Percentiles rank a stretch among this genome's conserved stretches.
Conservation (phyloP, 2,329 filamentous ascomycete species). For the Fusarium tuaranense region DNA sequence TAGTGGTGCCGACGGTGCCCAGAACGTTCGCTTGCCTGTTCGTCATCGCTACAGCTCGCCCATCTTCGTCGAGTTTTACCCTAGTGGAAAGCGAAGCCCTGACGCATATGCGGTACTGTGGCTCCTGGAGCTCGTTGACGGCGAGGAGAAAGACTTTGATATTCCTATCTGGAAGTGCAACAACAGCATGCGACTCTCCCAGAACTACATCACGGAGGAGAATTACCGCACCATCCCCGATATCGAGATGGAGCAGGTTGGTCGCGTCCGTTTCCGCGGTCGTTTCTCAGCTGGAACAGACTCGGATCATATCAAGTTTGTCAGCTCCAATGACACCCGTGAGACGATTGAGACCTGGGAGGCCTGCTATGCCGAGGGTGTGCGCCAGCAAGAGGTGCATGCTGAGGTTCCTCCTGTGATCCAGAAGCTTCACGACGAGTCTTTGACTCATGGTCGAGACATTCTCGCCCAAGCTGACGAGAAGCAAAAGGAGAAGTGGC, state of each 20-base stretch:
- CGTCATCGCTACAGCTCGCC: constrained; percentile 92
- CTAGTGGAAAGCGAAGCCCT: constrained; percentile 74
- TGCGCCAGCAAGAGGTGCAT: constrained; percentile 77
- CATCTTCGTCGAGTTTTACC: constrained; percentile 87
- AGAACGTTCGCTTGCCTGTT: constrained; percentile 81
- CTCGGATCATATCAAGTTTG: constrained; percentile 84
- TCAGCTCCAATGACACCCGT: constrained; percentile 86
- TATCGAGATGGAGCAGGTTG: constrained; percentile 82
- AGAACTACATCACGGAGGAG: constrained; percentile 90
- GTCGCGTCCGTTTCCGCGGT: constrained; percentile 82
- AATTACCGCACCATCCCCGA: constrained; percentile 79
- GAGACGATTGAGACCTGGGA: constrained; percentile 98
- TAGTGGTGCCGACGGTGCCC: constrained; percentile 53
- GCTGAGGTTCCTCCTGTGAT: constrained; percentile 79
- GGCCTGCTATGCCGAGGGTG: constrained; percentile 88
- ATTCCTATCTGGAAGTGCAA: constrained; percentile 92
- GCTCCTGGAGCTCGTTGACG: constrained; percentile 87
- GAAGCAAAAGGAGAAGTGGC: constrained; percentile 81
- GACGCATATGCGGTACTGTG: constrained; percentile 85
- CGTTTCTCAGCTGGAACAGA: constrained; percentile 93
- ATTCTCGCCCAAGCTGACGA: constrained; percentile 79
- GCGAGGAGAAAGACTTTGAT: constrained; percentile 80
- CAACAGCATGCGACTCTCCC: constrained; percentile 79
- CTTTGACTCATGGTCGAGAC: constrained; percentile 82
- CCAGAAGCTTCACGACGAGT: constrained; percentile 83